Evolutionary conservation across 305 asterid species (phyloP), one percentile per base, ranked within the genome.

Genomic region (Stenogyne calaminthoides): DNA sequence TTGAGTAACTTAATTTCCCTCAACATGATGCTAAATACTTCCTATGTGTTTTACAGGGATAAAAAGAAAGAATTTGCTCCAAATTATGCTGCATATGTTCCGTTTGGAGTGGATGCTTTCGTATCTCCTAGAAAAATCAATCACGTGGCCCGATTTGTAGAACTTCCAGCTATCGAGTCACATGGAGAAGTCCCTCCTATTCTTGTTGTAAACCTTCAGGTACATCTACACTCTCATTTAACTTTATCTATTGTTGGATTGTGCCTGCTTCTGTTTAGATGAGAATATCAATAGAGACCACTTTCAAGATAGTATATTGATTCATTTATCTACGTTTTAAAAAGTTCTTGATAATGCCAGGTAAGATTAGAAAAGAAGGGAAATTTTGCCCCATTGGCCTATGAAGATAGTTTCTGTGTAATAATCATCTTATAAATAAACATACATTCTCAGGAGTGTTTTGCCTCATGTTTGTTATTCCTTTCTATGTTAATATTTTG

Each of bases 181-280:
- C 67, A 79, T 39, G 84, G 89, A 60, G 95, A 89, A 56, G 65
- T 92, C 72, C 96, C 97, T 51, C 72, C 98, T 8, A 76, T 95
- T 76, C 99, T 95, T 70, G 90, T 92, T 49, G 94, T 95, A 69
- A 95, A 95, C 78, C 90, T 95, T 82, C 99, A 95, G 98, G 99
- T 89, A 81, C 69, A 69, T 64, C 61, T 29, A n/a, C 51, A 52
- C 56, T 32, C 61, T 2, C 39, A 25, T 15, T 44, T 2, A 22
- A 55, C 47, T 67, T 4, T 74, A 42, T 40, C 20, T 34, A 20
- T 59, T 6, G 3, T 65, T 18, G 37, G 12, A 10, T 52, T 62
- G 11, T 15, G 58, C 36, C 18, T 56, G 32, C 11, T 68, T 67
- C 51, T 64, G 64, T 60, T 52, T 71, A 29, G 11, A 56, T 12